Evolutionary conservation across 805 yeast genomes (phyloP), one percentile per base, ranked within the genome.

Genomic region (Torulaspora indica): DNA sequence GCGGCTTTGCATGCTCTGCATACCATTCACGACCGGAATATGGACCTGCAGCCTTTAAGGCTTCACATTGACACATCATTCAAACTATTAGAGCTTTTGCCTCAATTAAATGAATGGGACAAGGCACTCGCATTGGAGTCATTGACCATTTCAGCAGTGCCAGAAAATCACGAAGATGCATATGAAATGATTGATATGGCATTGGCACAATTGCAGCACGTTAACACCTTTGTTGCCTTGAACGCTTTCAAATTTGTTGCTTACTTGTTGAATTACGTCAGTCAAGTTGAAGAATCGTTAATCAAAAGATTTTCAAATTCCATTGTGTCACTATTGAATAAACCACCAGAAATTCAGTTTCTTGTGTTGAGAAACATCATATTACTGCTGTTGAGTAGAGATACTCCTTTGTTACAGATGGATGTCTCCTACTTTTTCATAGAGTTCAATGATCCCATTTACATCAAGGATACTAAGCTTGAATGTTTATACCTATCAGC

Each of bases 401-500:
- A 82, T 9, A 72, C 75, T 17, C 67, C 88, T 44, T 80, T 32
- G 64, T 71, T 62, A 20, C 50, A 50, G 20, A 69, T 85, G 42
- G 93, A 85, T 49, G 87, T 86, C n/a, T 77, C 79, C 42, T 77
- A 79, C 67, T 87, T 90, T 59, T 89, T 87, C 64, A 82, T 93
- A 66, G 80, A 79, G 47, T 85, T 78, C 55, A 83, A 85, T 60
- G 96, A 90, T 61, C 93, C 95, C 1, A 78, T 85, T 17, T 91
- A 86, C 61, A 80, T 91, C 58, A 87, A 89, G 61, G 91, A 88
- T 55, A 85, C 96, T 4, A 91, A 91, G 58, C 69, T 91, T 35
- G 97, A 91, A 60, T 83, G 93, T 46, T 79, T 91, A 17, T 86
- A 85, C 54, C 69, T 87, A 29, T 68, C 91, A 37, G 95, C 97